Base-by-base conservation (phyloP, 2,329 filamentous ascomycete species). In the Aureobasidium subglaciale region DNA sequence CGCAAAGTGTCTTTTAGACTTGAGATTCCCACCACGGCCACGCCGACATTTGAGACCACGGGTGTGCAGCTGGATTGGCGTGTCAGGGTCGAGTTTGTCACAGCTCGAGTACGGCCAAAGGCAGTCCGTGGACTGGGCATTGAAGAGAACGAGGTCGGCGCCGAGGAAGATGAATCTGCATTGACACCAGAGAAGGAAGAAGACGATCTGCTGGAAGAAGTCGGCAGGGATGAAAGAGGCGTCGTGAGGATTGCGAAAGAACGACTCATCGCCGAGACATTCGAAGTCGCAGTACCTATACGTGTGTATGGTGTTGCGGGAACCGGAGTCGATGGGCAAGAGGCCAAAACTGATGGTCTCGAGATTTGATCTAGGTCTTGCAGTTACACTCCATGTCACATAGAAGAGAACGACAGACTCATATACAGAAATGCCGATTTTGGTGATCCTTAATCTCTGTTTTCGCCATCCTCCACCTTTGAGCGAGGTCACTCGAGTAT, bases 11-110 rank as follows among this genome's bases (percentile, higher is more conserved):
- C 88, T 6, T 96, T 97, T 65, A 85, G 79, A 8, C 87, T 90
- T 0, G 87, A 88, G 0, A 90, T 99, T 46, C 93, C 93, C 0
- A 80, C 87, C 16, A 79, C 79, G 13, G 90, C 89, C 0, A 96
- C 91, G 1, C 93, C 93, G 0, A 90, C 93, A 60, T 95, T 99
- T 62, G 81, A 95, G 43, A 99, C 93, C 0, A 95, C 84, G 59
- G 91, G 91, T 2, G 82, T 99, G 4, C 87, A 82, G 60, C 75
- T 96, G 24, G 87, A 90, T 62, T 99, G 93, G 93, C 88, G 87
- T 68, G 76, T 99, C 30, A 78, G 89, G 1, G 83, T 99, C 57
- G 91, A 97, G 71, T 99, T 99, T 71, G 90, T 96, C 24, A 92
- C 92, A 5, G 85, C 88, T 5, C 82, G 79, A 16, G 67, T 79